Evolutionary conservation across 2,329 filamentous ascomycete species (phyloP), one percentile per base, ranked within the genome.

Genomic region (Neoascochyta sp.): DNA sequence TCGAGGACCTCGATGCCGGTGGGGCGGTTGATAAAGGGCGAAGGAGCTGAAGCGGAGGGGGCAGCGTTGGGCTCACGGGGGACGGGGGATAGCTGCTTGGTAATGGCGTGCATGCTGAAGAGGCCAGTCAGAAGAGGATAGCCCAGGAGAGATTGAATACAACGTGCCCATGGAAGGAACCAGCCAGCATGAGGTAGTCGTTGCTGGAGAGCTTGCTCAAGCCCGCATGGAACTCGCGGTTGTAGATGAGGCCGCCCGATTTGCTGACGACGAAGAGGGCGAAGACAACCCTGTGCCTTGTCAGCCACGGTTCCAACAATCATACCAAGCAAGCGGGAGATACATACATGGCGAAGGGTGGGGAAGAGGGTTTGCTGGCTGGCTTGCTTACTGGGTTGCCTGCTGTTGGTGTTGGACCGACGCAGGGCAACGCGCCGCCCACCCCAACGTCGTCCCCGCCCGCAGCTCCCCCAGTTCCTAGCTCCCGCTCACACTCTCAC

Each of bases 261-360:
- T 98, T 98, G 74, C 95, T 96, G 72, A 98, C 95, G 63, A 98
- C 83, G 63, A 96, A 88, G 58, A 98, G 82, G 36, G 89, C 81
- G 65, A 93, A 92, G 63, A 98, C 84, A 47, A 88, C 86, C 92
- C 89, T 96, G 50, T n/a, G 32, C 7, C 8, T 17, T 10, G 19
- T 56, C 28, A 56, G 46, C 27, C 16, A 3, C 18, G 15, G 18
- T 17, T 17, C 12, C 21, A 26, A 22, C 3, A n/a, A 16, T 21
- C n/a, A 8, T 11, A 18, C 11, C n/a, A 13, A n/a, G 11, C 15
- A 17, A 9, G 12, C 17, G 5, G 20, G 5, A 7, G n/a, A 10
- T 16, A 9, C 27, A 9, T 46, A 48, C 48, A 52, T 50, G 14
- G 29, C 41, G 36, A 13, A 19, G 16, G 36, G 4, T 16, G 24